These are phyloP conservation scores for Eucalyptus victrix DNA, from an alignment of 345 rosid genomes.

Conservation along the genomic window DNA sequence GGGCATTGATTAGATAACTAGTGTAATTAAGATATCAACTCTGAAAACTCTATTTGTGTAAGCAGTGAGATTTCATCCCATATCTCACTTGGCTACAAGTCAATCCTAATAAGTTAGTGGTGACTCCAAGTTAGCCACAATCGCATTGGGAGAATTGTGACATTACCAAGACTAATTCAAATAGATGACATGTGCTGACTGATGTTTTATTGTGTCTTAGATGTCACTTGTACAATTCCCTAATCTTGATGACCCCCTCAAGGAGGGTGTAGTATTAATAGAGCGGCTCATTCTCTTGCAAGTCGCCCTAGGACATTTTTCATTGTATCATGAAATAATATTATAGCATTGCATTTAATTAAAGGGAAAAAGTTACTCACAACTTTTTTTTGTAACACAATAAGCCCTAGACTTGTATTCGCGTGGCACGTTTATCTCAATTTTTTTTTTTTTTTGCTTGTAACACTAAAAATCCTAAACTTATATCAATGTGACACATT, in stretches of 20 bases:
- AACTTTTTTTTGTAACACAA: too few relatives aligned
- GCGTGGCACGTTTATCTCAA: fast-evolving
- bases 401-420: too few relatives aligned
- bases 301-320: neutral
- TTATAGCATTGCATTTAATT: neutral
- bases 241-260: neutral
- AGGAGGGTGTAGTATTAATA: neutral
- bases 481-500: too few relatives aligned
- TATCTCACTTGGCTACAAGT: too few relatives aligned
- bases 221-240: neutral
- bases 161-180: neutral
- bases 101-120: too few relatives aligned
- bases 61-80: too few relatives aligned
- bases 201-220: neutral
- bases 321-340: neutral
- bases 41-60: too few relatives aligned
- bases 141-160: too few relatives aligned
- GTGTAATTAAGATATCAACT: too few relatives aligned
- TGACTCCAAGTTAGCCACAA: too few relatives aligned
- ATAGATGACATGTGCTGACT: neutral
- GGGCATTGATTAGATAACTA: too few relatives aligned
- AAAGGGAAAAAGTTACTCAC: neutral
- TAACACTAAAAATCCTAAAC: fast-evolving
- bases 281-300: neutral
- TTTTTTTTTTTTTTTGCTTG: too few relatives aligned